Evolutionary conservation across 2,329 filamentous ascomycete genomes (phyloP).

Genomic region (Knufia petricola): DNA sequence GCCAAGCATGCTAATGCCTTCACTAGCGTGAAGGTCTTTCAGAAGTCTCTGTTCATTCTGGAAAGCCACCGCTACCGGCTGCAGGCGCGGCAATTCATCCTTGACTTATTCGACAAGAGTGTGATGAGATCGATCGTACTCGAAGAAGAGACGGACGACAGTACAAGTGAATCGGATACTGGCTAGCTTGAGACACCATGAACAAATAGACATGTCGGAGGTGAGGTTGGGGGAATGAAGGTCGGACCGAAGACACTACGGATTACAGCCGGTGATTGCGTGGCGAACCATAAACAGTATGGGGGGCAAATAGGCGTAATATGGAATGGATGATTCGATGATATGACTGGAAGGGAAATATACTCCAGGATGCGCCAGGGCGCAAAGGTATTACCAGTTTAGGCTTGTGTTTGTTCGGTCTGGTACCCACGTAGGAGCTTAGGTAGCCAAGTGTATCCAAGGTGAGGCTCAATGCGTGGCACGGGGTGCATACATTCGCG

Average conservation of each 20-base stretch:
- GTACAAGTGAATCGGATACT: constrained; percentile 20
- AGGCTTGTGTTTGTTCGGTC: too few relatives aligned
- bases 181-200: constrained; percentile 9
- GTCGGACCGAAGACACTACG: too few relatives aligned
- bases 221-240: too few relatives aligned
- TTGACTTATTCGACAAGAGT: constrained; percentile 88
- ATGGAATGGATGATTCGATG: too few relatives aligned
- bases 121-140: constrained; percentile 79
- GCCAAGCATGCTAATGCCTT: constrained; percentile 66
- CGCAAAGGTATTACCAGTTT: too few relatives aligned
- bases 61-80: constrained; percentile 85
- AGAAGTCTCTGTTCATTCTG: constrained; percentile 72
- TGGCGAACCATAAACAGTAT: background rate
- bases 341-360: too few relatives aligned
- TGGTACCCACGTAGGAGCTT: too few relatives aligned
- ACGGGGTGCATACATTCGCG: too few relatives aligned
- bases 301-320: too few relatives aligned
- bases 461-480: too few relatives aligned
- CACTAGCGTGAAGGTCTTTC: constrained; percentile 66
- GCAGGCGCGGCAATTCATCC: constrained; percentile 75
- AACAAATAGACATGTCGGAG: background rate
- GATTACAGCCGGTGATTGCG: background rate
- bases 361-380: too few relatives aligned
- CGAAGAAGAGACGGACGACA: constrained; percentile 51
- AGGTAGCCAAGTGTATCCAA: too few relatives aligned